A percentile compares a stretch with the other conserved stretches of the same genome.
These are phyloP conservation scores for Cenchrus purpureus DNA, from an alignment of 176 grass and related monocot genomes.

Conservation along the genomic window DNA sequence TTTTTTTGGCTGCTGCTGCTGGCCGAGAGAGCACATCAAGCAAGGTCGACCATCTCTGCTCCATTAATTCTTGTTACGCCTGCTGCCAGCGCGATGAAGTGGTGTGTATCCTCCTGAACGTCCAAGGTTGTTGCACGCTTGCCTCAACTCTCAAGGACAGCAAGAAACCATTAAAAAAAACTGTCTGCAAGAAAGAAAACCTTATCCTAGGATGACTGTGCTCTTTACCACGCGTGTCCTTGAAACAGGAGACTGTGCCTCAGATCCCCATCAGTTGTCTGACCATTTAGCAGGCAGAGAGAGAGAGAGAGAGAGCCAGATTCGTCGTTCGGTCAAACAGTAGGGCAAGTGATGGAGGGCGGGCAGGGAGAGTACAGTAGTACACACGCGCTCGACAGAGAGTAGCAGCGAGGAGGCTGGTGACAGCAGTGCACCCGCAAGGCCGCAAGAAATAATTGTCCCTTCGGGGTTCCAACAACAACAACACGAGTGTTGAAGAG, in stretches of 20 bases:
- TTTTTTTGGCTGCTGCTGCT: neutral
- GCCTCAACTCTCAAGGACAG: neutral
- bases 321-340: constrained; percentile 37
- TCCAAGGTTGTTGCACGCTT: neutral
- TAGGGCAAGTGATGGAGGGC: constrained; percentile 35
- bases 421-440: constrained; percentile 24
- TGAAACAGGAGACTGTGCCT: constrained; percentile 17
- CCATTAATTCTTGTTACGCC: neutral
- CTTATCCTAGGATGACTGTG: neutral
- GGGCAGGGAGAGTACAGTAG: neutral
- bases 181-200: neutral
- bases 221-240: neutral
- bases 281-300: constrained; percentile 31
- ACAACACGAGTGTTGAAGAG: neutral
- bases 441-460: constrained; percentile 63
- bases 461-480: constrained; percentile 36
- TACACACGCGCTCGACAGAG: constrained; percentile 26
- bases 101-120: neutral
- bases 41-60: neutral
- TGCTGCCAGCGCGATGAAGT: neutral
- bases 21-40: neutral
- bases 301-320: neutral
- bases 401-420: constrained; percentile 16
- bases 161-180: neutral
- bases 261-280: constrained; percentile 46